These are phyloP conservation scores for Maudiozyma pseudohumilis DNA, from an alignment of 805 yeast species.

Conservation along the genomic window DNA sequence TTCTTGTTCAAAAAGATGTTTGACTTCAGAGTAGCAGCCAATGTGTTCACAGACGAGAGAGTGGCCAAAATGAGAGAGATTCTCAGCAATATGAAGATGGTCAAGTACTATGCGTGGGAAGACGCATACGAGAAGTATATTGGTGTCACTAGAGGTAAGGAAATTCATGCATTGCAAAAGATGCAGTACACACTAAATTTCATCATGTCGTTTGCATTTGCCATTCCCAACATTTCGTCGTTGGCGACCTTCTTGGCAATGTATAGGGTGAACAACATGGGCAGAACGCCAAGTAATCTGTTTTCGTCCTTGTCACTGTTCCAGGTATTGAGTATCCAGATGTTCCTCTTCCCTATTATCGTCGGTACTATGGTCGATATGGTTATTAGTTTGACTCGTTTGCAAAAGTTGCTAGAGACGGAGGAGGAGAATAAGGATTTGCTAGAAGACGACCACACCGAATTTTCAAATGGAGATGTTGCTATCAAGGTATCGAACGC, in stretches of 20 bases:
- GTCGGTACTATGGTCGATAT: conserved; percentile 63
- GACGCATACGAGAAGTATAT: conserved; percentile 56
- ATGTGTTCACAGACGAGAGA: conserved; percentile 62
- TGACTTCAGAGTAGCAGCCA: conserved; percentile 45
- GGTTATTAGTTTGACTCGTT: conserved; percentile 47
- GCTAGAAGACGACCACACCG: conserved; percentile 13
- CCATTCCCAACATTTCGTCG: conserved; percentile 63
- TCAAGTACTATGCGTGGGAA: conserved; percentile 91
- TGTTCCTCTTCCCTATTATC: conserved; percentile 62
- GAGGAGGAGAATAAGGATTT: conserved; percentile 27
- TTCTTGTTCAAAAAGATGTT: conserved; percentile 43
- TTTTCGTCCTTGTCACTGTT: conserved; percentile 66
- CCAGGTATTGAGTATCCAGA: conserved; percentile 49
- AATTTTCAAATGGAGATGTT: too few relatives aligned
- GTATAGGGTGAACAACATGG: conserved; percentile 34
- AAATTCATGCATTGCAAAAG: conserved; percentile 49
- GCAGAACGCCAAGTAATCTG: conserved; percentile 47
- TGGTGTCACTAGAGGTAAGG: conserved; percentile 45
- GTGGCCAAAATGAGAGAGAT: conserved; percentile 71
- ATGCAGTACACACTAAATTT: conserved; percentile 59
- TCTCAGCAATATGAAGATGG: conserved; percentile 65
- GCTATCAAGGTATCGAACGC: conserved; percentile 47
- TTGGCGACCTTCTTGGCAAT: conserved; percentile 45
- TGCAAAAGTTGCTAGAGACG: conserved; percentile 42
- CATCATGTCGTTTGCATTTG: conserved; percentile 54